Evolutionary conservation across 305 asterid species (phyloP), one percentile per base, ranked within the genome.

Genomic region (Fraxinus latifolia): DNA sequence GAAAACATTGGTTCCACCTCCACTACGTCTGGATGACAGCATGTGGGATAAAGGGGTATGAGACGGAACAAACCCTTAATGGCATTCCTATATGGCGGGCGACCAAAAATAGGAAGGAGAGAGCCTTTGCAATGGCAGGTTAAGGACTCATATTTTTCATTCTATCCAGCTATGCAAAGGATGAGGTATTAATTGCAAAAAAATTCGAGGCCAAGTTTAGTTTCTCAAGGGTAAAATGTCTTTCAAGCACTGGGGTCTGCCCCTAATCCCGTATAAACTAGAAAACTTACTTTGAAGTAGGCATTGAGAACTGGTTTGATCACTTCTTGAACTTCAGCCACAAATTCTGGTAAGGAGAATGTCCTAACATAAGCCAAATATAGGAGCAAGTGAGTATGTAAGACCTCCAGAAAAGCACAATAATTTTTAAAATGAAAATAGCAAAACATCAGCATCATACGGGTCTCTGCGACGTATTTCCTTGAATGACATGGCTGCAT

Each of bases 381-480:
- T 77, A 68, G 25, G n/a, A 27, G 74, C 37, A 77, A 81, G 74
- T 39, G 47, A 78, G 25, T 55, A 39, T 15, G 76, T 72, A 74
- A 34, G n/a, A 15, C 71, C 21, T 68, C 37, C 17, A 8, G 62
- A 32, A 82, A 42, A 42, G 6, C 73, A 73, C 9, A 29, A 71
- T 33, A 79, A 39, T 32, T 19, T n/a, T 7, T 11, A 62, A 44
- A 72, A 82, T 0, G 50, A 65, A 33, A 72, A 83, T 65, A 44
- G n/a, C 29, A 65, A 58, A 76, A 81, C 75, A 70, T 77, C n/a
- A 82, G 47, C 70, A 44, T 80, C 98, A 86, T 91, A 94, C 98
- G 97, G 98, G 83, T 96, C 98, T 85, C 95, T 87, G 79, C 91
- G 94, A 4, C 97, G 95, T 60, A 96, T 96, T 90, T 96, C 99